Conservation (phyloP, 805 yeast genomes). For the Saturnispora zaruensis region DNA sequence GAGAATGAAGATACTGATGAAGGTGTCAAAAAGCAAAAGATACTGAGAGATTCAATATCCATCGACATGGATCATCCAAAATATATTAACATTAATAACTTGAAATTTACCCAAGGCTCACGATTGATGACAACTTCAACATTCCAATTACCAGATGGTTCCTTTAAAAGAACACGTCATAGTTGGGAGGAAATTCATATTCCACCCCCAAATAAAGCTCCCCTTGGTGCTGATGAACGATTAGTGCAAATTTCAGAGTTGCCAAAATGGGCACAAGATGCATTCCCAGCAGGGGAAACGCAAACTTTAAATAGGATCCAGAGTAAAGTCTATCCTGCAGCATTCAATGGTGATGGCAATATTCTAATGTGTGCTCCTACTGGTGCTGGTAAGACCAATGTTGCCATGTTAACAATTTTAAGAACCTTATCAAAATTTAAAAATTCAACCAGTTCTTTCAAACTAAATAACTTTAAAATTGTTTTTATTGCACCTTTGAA, state of each 20-base stretch:
- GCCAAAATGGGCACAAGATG: slow-evolving; percentile 77
- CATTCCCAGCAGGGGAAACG: slow-evolving; percentile 64
- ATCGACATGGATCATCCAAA: slow-evolving; percentile 33
- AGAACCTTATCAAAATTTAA: slow-evolving; percentile 49
- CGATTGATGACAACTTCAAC: slow-evolving; percentile 58
- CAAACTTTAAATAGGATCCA: slow-evolving; percentile 71
- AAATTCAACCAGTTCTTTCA: slow-evolving; percentile 38
- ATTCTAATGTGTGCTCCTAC: slow-evolving; percentile 92
- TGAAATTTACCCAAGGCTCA: slow-evolving; percentile 65
- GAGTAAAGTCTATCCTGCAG: slow-evolving; percentile 71
- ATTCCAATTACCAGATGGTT: slow-evolving; percentile 73
- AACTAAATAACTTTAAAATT: slow-evolving; percentile 53
- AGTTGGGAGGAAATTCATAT: slow-evolving; percentile 82
- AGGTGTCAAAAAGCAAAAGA: slow-evolving; percentile 10
- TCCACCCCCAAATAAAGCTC: slow-evolving; percentile 65
- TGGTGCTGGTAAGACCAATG: slow-evolving; percentile 98
- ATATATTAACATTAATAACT: slow-evolving; percentile 52
- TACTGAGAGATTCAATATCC: background rate
- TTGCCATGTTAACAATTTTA: slow-evolving; percentile 80
- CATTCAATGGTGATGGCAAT: slow-evolving; percentile 63
- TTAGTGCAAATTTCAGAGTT: slow-evolving; percentile 51
- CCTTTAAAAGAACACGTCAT: slow-evolving; percentile 64
- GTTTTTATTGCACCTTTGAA: slow-evolving; percentile 90
- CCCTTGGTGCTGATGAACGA: slow-evolving; percentile 27
- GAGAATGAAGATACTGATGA: slow-evolving; percentile 7